Percentiles rank a stretch among this genome's conserved stretches.
These are phyloP conservation scores for Debaryomyces nepalensis DNA, from an alignment of 1,139 yeast species.

Conservation along the genomic window DNA sequence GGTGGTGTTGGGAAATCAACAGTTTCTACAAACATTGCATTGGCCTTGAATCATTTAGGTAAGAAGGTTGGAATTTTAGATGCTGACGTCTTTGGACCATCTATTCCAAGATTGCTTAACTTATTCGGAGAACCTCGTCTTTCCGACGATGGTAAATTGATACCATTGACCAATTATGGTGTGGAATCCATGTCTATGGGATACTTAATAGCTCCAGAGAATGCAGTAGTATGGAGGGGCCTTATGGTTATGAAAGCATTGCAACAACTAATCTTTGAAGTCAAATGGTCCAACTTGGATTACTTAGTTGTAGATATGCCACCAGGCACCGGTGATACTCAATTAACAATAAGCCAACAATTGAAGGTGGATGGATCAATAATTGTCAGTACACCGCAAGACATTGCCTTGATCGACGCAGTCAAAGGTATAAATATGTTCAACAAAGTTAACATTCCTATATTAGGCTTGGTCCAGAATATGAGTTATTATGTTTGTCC, in stretches of 20 bases:
- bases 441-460: slow-evolving; percentile 71
- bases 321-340: slow-evolving; percentile 93
- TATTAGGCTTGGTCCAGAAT: slow-evolving; percentile 79
- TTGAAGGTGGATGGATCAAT: slow-evolving; percentile 79
- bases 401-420: slow-evolving; percentile 81
- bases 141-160: slow-evolving; percentile 55
- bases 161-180: slow-evolving; percentile 80
- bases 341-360: slow-evolving; percentile 78
- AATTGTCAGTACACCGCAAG: slow-evolving; percentile 87
- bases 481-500: slow-evolving; percentile 84
- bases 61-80: slow-evolving; percentile 72
- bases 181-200: slow-evolving; percentile 92
- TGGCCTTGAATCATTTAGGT: slow-evolving; percentile 60
- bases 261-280: slow-evolving; percentile 81
- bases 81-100: slow-evolving; percentile 86
- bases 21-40: slow-evolving; percentile 67
- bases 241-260: slow-evolving; percentile 86
- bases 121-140: slow-evolving; percentile 70
- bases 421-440: slow-evolving; percentile 83
- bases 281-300: slow-evolving; percentile 77
- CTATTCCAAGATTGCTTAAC: slow-evolving; percentile 70
- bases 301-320: slow-evolving; percentile 82
- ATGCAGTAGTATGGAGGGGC: slow-evolving; percentile 87
- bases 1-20: slow-evolving; percentile 76
- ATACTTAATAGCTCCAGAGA: slow-evolving; percentile 66